These are phyloP conservation scores for Ceratocystis huliohia DNA, from an alignment of 2,329 filamentous ascomycete species.

Conservation along the genomic window DNA sequence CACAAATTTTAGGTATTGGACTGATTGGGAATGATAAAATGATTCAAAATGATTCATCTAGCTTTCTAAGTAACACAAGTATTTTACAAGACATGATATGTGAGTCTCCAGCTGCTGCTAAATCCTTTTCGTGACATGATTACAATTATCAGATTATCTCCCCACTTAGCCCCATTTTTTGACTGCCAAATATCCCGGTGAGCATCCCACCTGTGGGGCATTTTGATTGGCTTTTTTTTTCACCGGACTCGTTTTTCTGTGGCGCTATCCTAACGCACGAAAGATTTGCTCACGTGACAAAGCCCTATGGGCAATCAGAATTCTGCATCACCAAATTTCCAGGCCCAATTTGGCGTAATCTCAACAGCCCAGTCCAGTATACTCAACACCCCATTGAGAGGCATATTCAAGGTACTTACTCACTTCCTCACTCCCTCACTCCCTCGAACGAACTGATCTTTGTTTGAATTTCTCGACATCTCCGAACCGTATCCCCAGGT, in stretches of 20 bases:
- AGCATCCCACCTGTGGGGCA: not conserved
- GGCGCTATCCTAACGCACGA: slow-evolving; percentile 19
- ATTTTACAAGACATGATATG: not conserved
- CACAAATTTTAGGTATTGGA: slow-evolving; percentile 10
- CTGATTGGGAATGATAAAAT: not conserved
- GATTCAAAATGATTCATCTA: not conserved
- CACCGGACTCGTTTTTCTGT: slow-evolving; percentile 10
- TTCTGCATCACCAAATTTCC: slow-evolving; percentile 30
- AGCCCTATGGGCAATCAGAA: slow-evolving; percentile 27
- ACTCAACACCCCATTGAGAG: slow-evolving; percentile 30
- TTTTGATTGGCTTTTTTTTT: slow-evolving; percentile 4
- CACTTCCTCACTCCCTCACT: slow-evolving; percentile 16
- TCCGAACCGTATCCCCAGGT: slow-evolving; percentile 4
- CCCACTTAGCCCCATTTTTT: slow-evolving; percentile 11
- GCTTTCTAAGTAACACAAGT: not conserved
- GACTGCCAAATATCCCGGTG: slow-evolving; percentile 9
- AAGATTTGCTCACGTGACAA: slow-evolving; percentile 27
- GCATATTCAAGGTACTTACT: slow-evolving; percentile 33
- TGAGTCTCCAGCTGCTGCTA: not conserved
- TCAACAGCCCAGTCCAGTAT: slow-evolving; percentile 24
- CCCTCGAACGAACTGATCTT: slow-evolving; percentile 20
- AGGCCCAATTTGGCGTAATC: slow-evolving; percentile 29
- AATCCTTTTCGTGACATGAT: not conserved
- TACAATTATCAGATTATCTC: not conserved
- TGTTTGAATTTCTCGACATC: slow-evolving; percentile 7